A percentile compares a stretch with the other conserved stretches of the same genome.
Conservation (phyloP, 2,329 filamentous ascomycete genomes). For the Arachnomyces sp. region DNA sequence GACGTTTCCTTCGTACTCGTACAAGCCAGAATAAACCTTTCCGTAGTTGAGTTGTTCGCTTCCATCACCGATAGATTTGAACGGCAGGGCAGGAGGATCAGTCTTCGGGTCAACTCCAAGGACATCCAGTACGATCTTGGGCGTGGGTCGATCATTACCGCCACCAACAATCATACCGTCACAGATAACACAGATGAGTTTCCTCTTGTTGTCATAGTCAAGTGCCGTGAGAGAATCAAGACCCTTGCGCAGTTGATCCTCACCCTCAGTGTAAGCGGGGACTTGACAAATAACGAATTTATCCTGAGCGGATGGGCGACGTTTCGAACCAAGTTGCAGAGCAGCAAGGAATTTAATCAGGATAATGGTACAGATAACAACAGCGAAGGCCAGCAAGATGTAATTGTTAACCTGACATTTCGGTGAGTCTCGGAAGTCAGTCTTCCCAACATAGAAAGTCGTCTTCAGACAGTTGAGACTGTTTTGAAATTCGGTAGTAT, state of each 20-base stretch:
- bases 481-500: conserved; percentile 46
- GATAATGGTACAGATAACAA: conserved; percentile 73
- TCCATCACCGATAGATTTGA: conserved; percentile 83
- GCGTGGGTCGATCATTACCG: conserved; percentile 92
- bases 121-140: conserved; percentile 95
- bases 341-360: conserved; percentile 84
- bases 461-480: conserved; percentile 75
- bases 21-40: conserved; percentile 95
- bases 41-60: conserved; percentile 94
- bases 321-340: conserved; percentile 86
- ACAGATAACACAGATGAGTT: conserved; percentile 91
- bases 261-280: conserved; percentile 94
- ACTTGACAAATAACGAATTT: conserved; percentile 99
- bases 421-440: conserved; percentile 71
- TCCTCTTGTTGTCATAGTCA: conserved; percentile 96
- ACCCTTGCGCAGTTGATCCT: conserved; percentile 87
- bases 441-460: conserved; percentile 70
- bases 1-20: conserved; percentile 95
- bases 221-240: conserved; percentile 89
- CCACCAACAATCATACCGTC: conserved; percentile 95
- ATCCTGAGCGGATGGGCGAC: conserved; percentile 80
- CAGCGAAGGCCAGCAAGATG: conserved; percentile 77
- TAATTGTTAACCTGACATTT: conserved; percentile 85
- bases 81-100: conserved; percentile 85
- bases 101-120: conserved; percentile 95